phyloP scores from a whole-genome alignment of 2,329 filamentous ascomycete species.

The Penicillium brasilianum region DNA sequence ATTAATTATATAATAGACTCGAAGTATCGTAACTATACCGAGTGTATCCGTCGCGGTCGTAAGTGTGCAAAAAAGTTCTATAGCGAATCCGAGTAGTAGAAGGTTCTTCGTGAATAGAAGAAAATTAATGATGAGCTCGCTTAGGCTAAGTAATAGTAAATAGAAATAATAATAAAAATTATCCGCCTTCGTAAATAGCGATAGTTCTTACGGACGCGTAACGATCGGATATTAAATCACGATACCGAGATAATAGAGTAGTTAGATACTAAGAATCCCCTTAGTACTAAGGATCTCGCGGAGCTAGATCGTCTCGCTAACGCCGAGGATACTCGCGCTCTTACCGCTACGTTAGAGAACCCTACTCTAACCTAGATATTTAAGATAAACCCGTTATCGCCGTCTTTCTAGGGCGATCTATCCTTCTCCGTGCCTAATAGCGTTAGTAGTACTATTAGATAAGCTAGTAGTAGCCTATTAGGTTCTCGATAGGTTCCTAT shows the following conservation, averaged over 20 bases:
- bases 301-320: not conserved
- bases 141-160: not conserved
- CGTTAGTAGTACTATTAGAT: not conserved
- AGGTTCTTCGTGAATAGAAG: not conserved
- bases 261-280: not conserved
- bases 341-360: not conserved
- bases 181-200: not conserved
- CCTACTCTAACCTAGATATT: conserved; percentile 1
- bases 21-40: not conserved
- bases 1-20: no score
- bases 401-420: not conserved
- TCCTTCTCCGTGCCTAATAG: not conserved
- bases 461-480: no score
- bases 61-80: not conserved
- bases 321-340: not conserved
- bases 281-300: not conserved
- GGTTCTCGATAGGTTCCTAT: no score
- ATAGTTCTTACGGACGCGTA: not conserved
- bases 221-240: no score
- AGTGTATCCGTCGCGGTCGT: not conserved
- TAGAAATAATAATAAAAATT: conserved; percentile 5
- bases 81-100: not conserved
- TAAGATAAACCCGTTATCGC: no score
- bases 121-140: conserved; percentile 1
- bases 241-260: not conserved